Conservation (phyloP, 2,329 filamentous ascomycete genomes). For the Phyllosticta capitalensis region DNA sequence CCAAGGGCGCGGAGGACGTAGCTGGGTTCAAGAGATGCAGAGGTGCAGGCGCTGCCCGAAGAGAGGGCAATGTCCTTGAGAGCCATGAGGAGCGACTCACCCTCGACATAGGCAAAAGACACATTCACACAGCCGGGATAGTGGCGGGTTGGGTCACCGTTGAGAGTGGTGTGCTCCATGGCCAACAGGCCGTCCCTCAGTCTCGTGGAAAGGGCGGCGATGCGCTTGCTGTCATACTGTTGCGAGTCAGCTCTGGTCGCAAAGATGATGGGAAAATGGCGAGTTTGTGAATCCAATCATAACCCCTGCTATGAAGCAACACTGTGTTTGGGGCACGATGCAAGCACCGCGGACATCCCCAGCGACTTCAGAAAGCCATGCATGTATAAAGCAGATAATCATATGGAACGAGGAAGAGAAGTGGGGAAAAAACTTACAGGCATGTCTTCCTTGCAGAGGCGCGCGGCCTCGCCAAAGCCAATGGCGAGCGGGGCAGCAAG, state of each 20-base stretch:
- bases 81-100: slow-evolving; percentile 95
- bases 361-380: slow-evolving; percentile 79
- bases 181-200: slow-evolving; percentile 72
- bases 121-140: slow-evolving; percentile 98
- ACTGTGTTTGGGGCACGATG: slow-evolving; percentile 19
- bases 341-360: slow-evolving; percentile 39
- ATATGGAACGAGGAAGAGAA: slow-evolving; percentile 32
- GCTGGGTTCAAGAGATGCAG: slow-evolving; percentile 88
- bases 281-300: slow-evolving; percentile 38
- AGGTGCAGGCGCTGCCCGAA: slow-evolving; percentile 94
- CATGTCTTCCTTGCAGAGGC: slow-evolving; percentile 84
- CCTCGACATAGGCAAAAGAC: slow-evolving; percentile 96
- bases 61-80: slow-evolving; percentile 96
- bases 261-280: slow-evolving; percentile 4
- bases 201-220: slow-evolving; percentile 73
- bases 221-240: slow-evolving; percentile 85
- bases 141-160: slow-evolving; percentile 72
- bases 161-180: slow-evolving; percentile 86
- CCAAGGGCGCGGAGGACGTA: slow-evolving; percentile 92
- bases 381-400: slow-evolving; percentile 81
- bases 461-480: slow-evolving; percentile 91
- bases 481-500: slow-evolving; percentile 81
- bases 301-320: slow-evolving; percentile 55
- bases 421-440: slow-evolving; percentile 51
- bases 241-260: slow-evolving; percentile 12